Conservation (phyloP, 2,329 filamentous ascomycete species). For the Pseudogymnoascus sp. region DNA sequence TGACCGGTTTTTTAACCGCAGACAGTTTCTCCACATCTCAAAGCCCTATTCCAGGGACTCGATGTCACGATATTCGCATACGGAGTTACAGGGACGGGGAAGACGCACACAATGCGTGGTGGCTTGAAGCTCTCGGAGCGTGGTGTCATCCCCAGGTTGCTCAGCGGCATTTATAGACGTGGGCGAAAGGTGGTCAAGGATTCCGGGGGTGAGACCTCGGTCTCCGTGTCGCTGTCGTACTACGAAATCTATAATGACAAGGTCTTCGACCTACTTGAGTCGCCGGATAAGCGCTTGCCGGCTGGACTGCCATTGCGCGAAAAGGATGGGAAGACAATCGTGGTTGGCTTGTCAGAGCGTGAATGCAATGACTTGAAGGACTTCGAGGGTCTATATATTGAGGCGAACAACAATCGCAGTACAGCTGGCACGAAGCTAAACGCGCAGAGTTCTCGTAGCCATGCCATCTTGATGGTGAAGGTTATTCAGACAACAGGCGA, state of each 20-base stretch:
- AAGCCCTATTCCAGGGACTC: constrained; percentile 82
- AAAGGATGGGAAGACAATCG: constrained; percentile 76
- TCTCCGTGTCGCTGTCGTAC: constrained; percentile 73
- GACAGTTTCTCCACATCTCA: constrained; percentile 77
- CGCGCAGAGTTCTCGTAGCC: constrained; percentile 79
- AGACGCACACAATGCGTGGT: constrained; percentile 93
- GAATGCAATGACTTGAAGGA: constrained; percentile 78
- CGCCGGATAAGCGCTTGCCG: constrained; percentile 75
- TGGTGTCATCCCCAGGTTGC: constrained; percentile 76
- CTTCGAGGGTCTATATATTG: constrained; percentile 82
- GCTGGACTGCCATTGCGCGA: constrained; percentile 75
- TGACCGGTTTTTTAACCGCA: constrained; percentile 13
- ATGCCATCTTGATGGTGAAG: constrained; percentile 86
- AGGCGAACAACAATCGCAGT: constrained; percentile 82
- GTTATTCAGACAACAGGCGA: constrained; percentile 66
- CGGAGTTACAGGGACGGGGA: constrained; percentile 85
- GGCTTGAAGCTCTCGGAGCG: constrained; percentile 78
- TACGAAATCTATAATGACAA: constrained; percentile 98
- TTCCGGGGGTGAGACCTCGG: constrained; percentile 56
- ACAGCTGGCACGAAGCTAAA: constrained; percentile 90
- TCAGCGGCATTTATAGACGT: constrained; percentile 77
- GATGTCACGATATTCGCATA: constrained; percentile 89
- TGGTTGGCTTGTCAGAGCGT: constrained; percentile 77
- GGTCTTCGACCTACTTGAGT: constrained; percentile 82
- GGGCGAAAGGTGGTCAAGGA: constrained; percentile 82